phyloP scores from a whole-genome alignment of 2,329 filamentous ascomycete species.

The Apiospora arundinis region DNA sequence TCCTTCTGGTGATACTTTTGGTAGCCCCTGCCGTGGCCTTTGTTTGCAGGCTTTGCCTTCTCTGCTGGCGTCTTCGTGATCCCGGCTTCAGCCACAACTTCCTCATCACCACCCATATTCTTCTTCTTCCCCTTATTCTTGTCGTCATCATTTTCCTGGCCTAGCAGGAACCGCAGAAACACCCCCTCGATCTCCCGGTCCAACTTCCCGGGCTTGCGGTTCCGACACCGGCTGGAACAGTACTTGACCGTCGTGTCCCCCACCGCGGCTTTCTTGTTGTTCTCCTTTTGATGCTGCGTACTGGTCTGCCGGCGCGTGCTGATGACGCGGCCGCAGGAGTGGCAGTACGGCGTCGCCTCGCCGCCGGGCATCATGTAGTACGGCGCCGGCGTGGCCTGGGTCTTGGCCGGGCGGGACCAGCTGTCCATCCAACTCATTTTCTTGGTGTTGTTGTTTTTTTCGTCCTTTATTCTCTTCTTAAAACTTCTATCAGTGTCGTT shows the following conservation, averaged over 20 bases:
- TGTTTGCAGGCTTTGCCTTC: constrained; percentile 34
- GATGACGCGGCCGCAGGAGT: constrained; percentile 63
- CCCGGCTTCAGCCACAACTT: not conserved
- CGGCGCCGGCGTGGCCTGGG: constrained; percentile 54
- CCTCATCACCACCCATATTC: not conserved
- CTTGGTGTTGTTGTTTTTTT: not conserved
- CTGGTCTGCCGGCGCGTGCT: constrained; percentile 37
- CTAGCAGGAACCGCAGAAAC: constrained; percentile 47
- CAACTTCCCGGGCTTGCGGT: constrained; percentile 53
- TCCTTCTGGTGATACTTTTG: constrained; percentile 28
- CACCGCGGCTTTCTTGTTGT: constrained; percentile 34
- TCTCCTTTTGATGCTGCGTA: constrained; percentile 16
- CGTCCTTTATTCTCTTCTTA: not conserved
- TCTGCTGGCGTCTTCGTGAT: constrained; percentile 32
- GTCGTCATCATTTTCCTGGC: constrained; percentile 26
- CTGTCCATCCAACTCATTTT: constrained; percentile 51
- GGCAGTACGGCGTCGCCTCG: constrained; percentile 60
- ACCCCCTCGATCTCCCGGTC: constrained; percentile 60
- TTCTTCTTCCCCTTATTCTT: constrained; percentile 21
- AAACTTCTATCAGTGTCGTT: not conserved
- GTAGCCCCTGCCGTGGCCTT: constrained; percentile 28
- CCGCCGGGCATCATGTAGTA: constrained; percentile 57
- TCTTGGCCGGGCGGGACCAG: constrained; percentile 48
- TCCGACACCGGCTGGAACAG: constrained; percentile 62
- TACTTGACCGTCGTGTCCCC: constrained; percentile 51